Evolutionary conservation across 2,329 filamentous ascomycete genomes (phyloP).

Genomic region (Trichoderma simmonsii): DNA sequence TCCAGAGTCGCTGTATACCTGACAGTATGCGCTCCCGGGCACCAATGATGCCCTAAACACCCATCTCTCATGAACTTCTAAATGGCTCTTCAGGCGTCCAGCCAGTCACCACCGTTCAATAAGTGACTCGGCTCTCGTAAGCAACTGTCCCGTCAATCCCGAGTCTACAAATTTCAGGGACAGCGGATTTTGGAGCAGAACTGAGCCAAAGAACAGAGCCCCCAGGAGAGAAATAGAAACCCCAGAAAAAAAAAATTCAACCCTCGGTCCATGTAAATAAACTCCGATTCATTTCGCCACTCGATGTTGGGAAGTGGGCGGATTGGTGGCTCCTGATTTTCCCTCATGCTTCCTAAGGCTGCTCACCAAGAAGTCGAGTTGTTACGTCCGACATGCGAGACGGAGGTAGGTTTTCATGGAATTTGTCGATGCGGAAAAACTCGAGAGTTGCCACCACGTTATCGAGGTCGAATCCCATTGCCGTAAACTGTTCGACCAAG

Average conservation of each 20-base stretch:
- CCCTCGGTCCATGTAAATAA: neutral
- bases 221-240: neutral
- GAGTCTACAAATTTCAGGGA: neutral
- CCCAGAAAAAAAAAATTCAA: neutral
- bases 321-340: neutral
- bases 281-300: neutral
- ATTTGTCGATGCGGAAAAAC: conserved; percentile 75
- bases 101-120: neutral
- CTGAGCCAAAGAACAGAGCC: neutral
- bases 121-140: neutral
- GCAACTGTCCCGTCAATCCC: neutral
- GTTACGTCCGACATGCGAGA: conserved; percentile 90
- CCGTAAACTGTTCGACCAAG: conserved; percentile 77
- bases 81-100: neutral
- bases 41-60: neutral
- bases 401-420: conserved; percentile 72
- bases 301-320: neutral
- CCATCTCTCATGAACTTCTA: neutral
- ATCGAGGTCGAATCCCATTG: conserved; percentile 88
- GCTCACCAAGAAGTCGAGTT: conserved; percentile 77
- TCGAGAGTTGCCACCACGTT: conserved; percentile 82
- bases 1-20: neutral
- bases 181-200: neutral
- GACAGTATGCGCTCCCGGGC: neutral
- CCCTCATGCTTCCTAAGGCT: conserved; percentile 36